Evolutionary conservation across 2,329 filamentous ascomycete genomes (phyloP).

Genomic region (Penicillium sp.): DNA sequence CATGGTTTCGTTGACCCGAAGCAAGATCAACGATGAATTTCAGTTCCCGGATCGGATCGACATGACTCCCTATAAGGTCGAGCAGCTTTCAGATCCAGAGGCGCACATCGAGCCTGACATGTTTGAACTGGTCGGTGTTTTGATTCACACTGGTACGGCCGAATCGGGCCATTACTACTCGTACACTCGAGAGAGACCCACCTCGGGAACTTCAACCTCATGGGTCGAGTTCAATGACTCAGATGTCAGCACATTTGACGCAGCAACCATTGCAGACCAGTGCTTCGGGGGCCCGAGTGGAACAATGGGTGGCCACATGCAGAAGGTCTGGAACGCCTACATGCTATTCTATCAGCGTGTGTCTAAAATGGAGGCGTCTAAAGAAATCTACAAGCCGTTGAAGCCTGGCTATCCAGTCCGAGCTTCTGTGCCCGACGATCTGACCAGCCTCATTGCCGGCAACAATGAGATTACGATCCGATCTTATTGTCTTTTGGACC

Average conservation of each 20-base stretch:
- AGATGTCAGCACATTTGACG: conserved; percentile 73
- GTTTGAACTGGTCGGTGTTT: conserved; percentile 91
- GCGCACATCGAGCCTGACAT: conserved; percentile 63
- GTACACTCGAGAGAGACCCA: conserved; percentile 78
- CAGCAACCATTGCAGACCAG: conserved; percentile 66
- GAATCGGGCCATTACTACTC: conserved; percentile 98
- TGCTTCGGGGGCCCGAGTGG: conserved; percentile 75
- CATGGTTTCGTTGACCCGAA: conserved; percentile 67
- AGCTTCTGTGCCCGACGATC: conserved; percentile 44
- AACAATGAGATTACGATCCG: conserved; percentile 74
- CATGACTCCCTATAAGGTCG: conserved; percentile 86
- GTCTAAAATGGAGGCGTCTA: conserved; percentile 59
- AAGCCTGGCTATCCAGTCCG: conserved; percentile 52
- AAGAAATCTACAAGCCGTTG: conserved; percentile 45
- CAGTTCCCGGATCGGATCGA: conserved; percentile 80
- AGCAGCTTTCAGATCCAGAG: conserved; percentile 67
- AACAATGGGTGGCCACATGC: conserved; percentile 46
- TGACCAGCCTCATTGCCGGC: conserved; percentile 58
- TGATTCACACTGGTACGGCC: conserved; percentile 89
- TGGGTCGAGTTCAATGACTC: conserved; percentile 98
- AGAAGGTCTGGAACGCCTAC: conserved; percentile 82
- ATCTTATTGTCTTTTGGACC: conserved; percentile 76
- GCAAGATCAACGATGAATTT: conserved; percentile 95
- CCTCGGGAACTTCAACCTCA: conserved; percentile 44
- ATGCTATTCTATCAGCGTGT: conserved; percentile 96